phyloP scores from a whole-genome alignment of 2,329 filamentous ascomycete species.

The Aquanectria penicillioides region DNA sequence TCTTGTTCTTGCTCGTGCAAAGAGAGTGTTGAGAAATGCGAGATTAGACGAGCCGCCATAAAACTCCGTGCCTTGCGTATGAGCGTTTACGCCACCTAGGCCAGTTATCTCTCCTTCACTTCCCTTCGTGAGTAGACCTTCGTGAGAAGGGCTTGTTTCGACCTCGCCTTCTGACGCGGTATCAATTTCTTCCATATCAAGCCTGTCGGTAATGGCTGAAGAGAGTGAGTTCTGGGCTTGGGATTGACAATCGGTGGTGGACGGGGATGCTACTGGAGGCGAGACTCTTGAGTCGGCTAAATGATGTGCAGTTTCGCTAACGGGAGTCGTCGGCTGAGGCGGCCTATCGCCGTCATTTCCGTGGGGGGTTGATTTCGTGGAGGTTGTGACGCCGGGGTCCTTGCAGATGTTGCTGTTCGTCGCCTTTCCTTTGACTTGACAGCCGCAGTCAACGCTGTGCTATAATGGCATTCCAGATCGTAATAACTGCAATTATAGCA shows the following conservation, averaged over 20 bases:
- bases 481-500: slow-evolving; percentile 5
- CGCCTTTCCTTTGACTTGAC: not conserved
- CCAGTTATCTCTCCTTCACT: not conserved
- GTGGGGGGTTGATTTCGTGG: not conserved
- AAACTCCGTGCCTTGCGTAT: slow-evolving; percentile 12
- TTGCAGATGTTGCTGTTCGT: not conserved
- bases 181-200: not conserved
- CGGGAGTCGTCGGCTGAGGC: not conserved
- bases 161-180: not conserved
- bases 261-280: not conserved
- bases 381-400: not conserved
- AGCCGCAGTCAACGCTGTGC: not conserved
- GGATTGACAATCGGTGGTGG: not conserved
- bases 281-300: not conserved
- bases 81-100: not conserved
- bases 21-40: slow-evolving; percentile 4
- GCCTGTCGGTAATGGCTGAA: not conserved
- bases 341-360: not conserved
- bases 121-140: not conserved
- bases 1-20: slow-evolving; percentile 2
- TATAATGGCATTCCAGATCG: not conserved
- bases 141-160: not conserved
- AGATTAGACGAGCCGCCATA: slow-evolving; percentile 6
- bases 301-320: not conserved
- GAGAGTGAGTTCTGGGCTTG: not conserved